Conservation (phyloP, 192 early-diverging fungal genomes). For the Oehlia diaphana region DNA sequence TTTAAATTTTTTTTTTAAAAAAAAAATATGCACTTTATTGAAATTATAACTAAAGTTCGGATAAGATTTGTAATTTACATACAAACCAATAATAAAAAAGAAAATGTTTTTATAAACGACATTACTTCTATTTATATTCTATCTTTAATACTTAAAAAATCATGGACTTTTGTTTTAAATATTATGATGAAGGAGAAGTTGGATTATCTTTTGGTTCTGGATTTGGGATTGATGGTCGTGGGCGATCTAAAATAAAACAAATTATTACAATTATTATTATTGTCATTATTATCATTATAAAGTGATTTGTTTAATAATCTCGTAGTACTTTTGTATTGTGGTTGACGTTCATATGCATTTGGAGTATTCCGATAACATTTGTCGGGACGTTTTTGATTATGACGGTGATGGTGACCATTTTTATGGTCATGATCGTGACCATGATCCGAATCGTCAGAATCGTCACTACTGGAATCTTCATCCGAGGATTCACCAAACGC, state of each 20-base stretch:
- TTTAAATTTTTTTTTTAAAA: background rate
- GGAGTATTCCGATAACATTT: conserved; percentile 28
- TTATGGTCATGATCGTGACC: conserved; percentile 14
- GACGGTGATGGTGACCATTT: conserved; percentile 15
- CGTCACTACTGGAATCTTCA: conserved; percentile 27
- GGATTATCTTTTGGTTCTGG: background rate
- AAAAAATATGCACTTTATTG: background rate
- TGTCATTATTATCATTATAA: background rate
- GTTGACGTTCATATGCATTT: conserved; percentile 47
- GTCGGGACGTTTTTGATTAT: conserved; percentile 21
- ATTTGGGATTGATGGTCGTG: background rate
- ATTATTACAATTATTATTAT: background rate
- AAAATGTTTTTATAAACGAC: no score
- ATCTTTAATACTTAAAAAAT: background rate
- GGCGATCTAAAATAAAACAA: background rate
- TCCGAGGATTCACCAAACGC: conserved; percentile 44
- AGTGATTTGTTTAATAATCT: no score
- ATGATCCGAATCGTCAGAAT: conserved; percentile 5
- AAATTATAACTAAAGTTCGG: background rate
- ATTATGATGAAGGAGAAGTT: background rate
- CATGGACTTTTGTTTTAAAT: background rate
- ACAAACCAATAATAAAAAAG: background rate
- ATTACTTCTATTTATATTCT: background rate
- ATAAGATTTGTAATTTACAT: background rate
- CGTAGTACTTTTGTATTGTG: conserved; percentile 37